Evolutionary conservation across 805 yeast genomes (phyloP).

Genomic region (Candida nanaspora): DNA sequence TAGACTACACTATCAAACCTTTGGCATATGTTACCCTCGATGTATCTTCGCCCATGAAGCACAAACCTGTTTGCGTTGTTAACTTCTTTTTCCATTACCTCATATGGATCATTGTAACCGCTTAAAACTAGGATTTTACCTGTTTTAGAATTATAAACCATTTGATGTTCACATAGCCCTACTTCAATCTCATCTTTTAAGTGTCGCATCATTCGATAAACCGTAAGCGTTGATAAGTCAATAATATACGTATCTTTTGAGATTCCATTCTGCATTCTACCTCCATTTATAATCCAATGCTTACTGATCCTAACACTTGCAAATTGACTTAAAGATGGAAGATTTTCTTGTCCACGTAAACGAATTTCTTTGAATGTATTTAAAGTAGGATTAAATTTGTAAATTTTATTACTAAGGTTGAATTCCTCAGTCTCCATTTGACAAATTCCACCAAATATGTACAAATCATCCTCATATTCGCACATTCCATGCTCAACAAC

Average conservation of each 20-base stretch:
- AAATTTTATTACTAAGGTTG: not conserved
- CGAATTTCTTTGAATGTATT: too few species aligned
- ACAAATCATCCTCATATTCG: not conserved
- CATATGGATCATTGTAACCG: not conserved
- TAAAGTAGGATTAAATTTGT: too few species aligned
- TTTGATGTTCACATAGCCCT: not conserved
- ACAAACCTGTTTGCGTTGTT: too few species aligned
- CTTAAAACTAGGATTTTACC: not conserved
- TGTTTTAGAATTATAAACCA: not conserved
- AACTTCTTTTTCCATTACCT: too few species aligned
- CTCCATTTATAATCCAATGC: not conserved
- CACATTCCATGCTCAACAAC: not conserved
- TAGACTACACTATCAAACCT: not conserved
- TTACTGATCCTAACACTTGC: not conserved
- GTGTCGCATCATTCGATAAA: not conserved
- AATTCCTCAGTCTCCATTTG: not conserved
- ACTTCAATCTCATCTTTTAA: not conserved
- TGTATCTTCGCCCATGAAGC: not conserved
- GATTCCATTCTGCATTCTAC: not conserved
- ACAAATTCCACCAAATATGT: not conserved
- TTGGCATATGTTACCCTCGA: not conserved
- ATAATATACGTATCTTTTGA: not conserved
- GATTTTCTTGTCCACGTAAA: too few species aligned
- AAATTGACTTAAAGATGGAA: not conserved
- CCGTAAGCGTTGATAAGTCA: not conserved